Conservation (phyloP, 495 filamentous ascomycete species). For the Penicillium nucicola region DNA sequence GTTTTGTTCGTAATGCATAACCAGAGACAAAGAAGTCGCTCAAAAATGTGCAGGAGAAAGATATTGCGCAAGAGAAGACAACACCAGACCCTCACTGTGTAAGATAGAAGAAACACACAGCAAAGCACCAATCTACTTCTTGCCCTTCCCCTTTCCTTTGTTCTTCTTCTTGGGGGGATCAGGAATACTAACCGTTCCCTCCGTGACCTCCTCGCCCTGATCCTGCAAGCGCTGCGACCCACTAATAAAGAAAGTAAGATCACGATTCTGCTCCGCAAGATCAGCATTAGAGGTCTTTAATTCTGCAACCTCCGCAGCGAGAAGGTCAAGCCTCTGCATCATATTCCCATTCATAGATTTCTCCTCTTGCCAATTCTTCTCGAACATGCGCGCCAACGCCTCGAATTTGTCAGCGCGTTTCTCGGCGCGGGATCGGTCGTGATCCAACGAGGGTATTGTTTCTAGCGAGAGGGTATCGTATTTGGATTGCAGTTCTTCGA, state of each 20-base stretch:
- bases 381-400: constrained; percentile 69
- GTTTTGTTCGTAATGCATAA: too few relatives aligned
- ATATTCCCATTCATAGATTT: constrained; percentile 77
- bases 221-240: constrained; percentile 78
- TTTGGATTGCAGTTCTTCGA: constrained; percentile 53
- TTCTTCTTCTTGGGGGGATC: constrained; percentile 51
- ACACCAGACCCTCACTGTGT: too few relatives aligned
- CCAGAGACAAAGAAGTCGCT: too few relatives aligned
- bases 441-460: constrained; percentile 63
- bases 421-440: constrained; percentile 64
- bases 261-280: constrained; percentile 81
- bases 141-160: constrained; percentile 37
- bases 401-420: constrained; percentile 66
- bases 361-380: constrained; percentile 81
- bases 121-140: constrained; percentile 9
- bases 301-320: constrained; percentile 54
- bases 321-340: constrained; percentile 68
- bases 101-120: background rate
- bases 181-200: constrained; percentile 55
- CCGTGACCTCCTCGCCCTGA: constrained; percentile 56
- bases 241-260: constrained; percentile 85
- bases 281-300: constrained; percentile 56
- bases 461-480: constrained; percentile 55
- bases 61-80: too few relatives aligned
- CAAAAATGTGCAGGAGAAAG: too few relatives aligned